Evolutionary conservation across 1,284 basidiomycete species (phyloP).

Genomic region (Malassezia dermatis): DNA sequence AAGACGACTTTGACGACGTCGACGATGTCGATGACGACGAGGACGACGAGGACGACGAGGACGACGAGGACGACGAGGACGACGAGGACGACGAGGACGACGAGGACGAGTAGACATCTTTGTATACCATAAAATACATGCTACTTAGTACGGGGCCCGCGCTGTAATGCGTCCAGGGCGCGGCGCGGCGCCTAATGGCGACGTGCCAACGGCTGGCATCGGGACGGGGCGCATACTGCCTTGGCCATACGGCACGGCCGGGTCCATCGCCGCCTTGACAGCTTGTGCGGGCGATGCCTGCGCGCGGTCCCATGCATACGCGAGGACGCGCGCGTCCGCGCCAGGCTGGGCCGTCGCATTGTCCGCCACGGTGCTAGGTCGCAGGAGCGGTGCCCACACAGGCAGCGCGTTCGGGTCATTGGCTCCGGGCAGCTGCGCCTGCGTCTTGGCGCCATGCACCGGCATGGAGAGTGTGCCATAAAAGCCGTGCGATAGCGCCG

Average conservation of each 20-base stretch:
- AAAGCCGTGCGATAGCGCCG: constrained; percentile 25
- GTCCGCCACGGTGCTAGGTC: constrained; percentile 10
- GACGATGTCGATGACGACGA: constrained; percentile 17
- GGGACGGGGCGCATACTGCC: not conserved
- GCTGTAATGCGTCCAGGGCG: not conserved
- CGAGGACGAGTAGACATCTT: not conserved
- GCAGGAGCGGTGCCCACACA: constrained; percentile 8
- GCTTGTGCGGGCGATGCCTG: not conserved
- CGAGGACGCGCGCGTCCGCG: not conserved
- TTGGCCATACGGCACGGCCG: not conserved
- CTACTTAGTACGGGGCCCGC: not conserved
- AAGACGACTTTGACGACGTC: constrained; percentile 13
- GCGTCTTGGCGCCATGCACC: not conserved
- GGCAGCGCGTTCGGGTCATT: not conserved
- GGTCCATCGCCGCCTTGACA: not conserved
- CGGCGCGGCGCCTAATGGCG: not conserved
- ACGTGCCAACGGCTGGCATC: not conserved
- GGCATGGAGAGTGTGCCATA: constrained; percentile 30
- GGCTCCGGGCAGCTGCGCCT: not conserved
- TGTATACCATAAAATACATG: constrained; percentile 8
- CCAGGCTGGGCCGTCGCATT: not conserved
- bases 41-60: constrained; percentile 23
- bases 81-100: constrained; percentile 4
- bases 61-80: constrained; percentile 22
- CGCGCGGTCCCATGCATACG: not conserved